Percentiles rank a stretch among this genome's conserved stretches.
Conservation (phyloP, 179 eudicot genomes). For the Silene noctiflora region DNA sequence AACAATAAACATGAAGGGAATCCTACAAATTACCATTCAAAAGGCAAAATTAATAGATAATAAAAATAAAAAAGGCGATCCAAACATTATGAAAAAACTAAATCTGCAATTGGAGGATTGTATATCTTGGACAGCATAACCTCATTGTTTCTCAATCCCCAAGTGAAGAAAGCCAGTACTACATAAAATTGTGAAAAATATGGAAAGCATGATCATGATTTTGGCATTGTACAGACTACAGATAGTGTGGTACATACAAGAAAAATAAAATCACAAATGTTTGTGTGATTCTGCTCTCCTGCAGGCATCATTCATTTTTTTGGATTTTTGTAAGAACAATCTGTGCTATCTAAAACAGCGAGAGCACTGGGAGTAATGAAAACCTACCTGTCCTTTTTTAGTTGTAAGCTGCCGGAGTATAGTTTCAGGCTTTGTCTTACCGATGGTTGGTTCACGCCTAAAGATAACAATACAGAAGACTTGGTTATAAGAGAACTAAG, state of each 20-base stretch:
- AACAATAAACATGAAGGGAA: background rate
- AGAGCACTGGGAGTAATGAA: slow-evolving; percentile 3
- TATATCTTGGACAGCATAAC: background rate
- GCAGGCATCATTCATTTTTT: background rate
- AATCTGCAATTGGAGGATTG: background rate
- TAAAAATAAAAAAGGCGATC: background rate
- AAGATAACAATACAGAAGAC: slow-evolving; percentile 19
- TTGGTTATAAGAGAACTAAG: slow-evolving; percentile 2
- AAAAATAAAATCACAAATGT: background rate
- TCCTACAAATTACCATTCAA: background rate
- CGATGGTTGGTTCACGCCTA: slow-evolving; percentile 93
- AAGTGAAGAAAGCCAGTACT: background rate
- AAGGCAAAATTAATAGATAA: background rate
- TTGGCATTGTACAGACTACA: background rate
- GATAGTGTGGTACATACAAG: background rate
- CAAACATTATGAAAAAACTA: background rate
- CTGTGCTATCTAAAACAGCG: background rate
- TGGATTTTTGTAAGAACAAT: background rate
- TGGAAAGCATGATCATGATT: background rate
- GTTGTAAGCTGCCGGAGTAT: slow-evolving; percentile 96
- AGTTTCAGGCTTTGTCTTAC: slow-evolving; percentile 98
- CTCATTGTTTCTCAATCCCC: background rate
- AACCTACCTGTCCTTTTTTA: slow-evolving; percentile 87
- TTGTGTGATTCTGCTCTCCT: background rate
- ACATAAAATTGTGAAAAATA: background rate